These are phyloP conservation scores for Nasturtium officinale DNA, from an alignment of 345 rosid species.

Conservation along the genomic window DNA sequence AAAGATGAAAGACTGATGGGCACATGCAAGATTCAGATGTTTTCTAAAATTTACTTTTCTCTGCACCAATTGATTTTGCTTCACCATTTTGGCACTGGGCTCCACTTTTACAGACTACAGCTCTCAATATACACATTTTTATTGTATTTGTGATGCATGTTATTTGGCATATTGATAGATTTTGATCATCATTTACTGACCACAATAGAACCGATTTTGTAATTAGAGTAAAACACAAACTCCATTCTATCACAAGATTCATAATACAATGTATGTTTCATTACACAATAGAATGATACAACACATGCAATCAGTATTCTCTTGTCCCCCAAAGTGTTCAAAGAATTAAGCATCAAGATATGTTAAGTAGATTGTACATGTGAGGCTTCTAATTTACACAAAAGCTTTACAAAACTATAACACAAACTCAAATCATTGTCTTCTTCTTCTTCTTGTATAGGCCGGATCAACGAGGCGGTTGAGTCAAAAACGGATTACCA, in stretches of 20 bases:
- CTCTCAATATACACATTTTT: conserved; percentile 31
- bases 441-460: conserved; percentile 24
- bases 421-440: conserved; percentile 32
- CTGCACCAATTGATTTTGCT: conserved; percentile 41
- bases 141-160: conserved; percentile 11
- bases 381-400: conserved; percentile 40
- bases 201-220: neutral
- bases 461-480: conserved; percentile 35
- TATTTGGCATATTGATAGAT: conserved; percentile 14
- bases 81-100: conserved; percentile 35
- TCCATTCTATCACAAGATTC: conserved; percentile 11
- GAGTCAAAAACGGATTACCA: conserved; percentile 45
- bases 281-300: conserved; percentile 34
- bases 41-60: conserved; percentile 19
- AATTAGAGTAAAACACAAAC: neutral
- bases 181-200: conserved; percentile 1
- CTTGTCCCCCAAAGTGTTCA: conserved; percentile 20
- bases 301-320: conserved; percentile 29
- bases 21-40: conserved; percentile 47
- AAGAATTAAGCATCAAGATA: conserved; percentile 37
- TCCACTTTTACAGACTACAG: conserved; percentile 30
- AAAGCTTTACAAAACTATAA: conserved; percentile 41
- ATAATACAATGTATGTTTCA: conserved; percentile 20
- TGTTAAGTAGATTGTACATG: conserved; percentile 35
- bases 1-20: conserved; percentile 41